A percentile compares a stretch with the other conserved stretches of the same genome.
phyloP scores from a whole-genome alignment of 2,329 filamentous ascomycete species.

The Pyricularia pennisetigena region DNA sequence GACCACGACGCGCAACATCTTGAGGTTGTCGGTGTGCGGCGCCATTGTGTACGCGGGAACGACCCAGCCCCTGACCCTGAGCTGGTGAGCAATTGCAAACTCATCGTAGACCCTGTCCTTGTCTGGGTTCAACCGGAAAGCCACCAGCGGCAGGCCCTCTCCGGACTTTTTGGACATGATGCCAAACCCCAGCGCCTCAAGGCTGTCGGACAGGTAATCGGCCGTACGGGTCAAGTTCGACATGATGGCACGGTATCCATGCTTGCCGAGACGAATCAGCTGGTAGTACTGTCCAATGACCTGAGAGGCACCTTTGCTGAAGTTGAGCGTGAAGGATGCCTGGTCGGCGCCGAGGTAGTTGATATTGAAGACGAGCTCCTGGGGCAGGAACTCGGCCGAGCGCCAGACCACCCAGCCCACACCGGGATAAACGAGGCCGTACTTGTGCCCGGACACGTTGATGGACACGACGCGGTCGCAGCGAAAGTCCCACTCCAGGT shows the following conservation, averaged over 20 bases:
- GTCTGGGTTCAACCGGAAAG: slow-evolving; percentile 61
- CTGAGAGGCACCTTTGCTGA: slow-evolving; percentile 89
- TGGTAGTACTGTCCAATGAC: slow-evolving; percentile 98
- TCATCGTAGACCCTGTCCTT: slow-evolving; percentile 57
- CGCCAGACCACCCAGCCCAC: slow-evolving; percentile 94
- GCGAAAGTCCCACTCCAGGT: slow-evolving; percentile 85
- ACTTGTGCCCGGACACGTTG: slow-evolving; percentile 90
- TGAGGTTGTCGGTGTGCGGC: slow-evolving; percentile 70
- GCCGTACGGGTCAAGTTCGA: slow-evolving; percentile 81
- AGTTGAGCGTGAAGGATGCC: slow-evolving; percentile 93
- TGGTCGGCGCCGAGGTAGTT: slow-evolving; percentile 97
- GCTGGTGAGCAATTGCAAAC: slow-evolving; percentile 72
- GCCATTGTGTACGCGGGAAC: slow-evolving; percentile 97
- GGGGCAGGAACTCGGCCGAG: slow-evolving; percentile 68
- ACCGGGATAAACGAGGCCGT: slow-evolving; percentile 69
- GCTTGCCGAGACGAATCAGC: slow-evolving; percentile 87
- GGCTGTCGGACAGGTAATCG: slow-evolving; percentile 70
- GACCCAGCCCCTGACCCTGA: slow-evolving; percentile 83
- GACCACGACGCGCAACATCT: slow-evolving; percentile 88
- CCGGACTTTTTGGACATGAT: slow-evolving; percentile 79
- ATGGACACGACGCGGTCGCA: slow-evolving; percentile 84
- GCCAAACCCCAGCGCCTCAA: slow-evolving; percentile 69
- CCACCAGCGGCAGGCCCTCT: slow-evolving; percentile 76
- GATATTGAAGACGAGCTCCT: slow-evolving; percentile 97
- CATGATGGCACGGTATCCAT: slow-evolving; percentile 90